These are phyloP conservation scores for Tricholoma matsutake DNA, from an alignment of 768 basidiomycete species.

Conservation along the genomic window DNA sequence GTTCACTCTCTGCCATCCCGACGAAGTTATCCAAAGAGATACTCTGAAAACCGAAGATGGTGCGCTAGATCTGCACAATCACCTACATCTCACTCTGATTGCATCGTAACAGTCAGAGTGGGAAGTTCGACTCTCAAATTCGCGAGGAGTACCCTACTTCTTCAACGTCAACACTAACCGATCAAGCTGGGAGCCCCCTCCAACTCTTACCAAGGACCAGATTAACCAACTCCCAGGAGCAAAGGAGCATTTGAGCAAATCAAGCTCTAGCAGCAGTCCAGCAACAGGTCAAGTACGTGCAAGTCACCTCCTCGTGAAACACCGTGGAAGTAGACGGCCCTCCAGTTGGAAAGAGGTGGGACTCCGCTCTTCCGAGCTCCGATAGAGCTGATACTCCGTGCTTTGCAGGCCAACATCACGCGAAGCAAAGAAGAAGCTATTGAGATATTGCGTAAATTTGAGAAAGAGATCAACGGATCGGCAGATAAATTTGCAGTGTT, in stretches of 20 bases:
- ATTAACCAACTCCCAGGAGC: constrained; percentile 67
- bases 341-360: constrained; percentile 84
- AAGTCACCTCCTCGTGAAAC: constrained; percentile 95
- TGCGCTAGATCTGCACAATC: neutral
- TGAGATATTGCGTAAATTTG: constrained; percentile 64
- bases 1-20: too few species aligned
- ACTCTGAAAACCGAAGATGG: constrained; percentile 7
- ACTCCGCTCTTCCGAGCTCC: neutral
- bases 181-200: constrained; percentile 81
- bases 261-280: constrained; percentile 14
- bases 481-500: constrained; percentile 69
- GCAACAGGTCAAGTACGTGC: constrained; percentile 70
- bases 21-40: neutral
- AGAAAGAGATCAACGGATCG: constrained; percentile 56
- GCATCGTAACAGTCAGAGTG: constrained; percentile 38
- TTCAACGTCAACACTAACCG: constrained; percentile 68
- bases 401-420: constrained; percentile 65
- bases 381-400: constrained; percentile 1
- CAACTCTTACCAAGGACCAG: constrained; percentile 58
- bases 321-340: constrained; percentile 72
- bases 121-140: constrained; percentile 87
- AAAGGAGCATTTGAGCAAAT: constrained; percentile 37
- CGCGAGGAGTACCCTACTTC: constrained; percentile 81
- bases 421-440: constrained; percentile 89
- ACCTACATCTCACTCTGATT: neutral